Base-by-base conservation (phyloP, 2,329 filamentous ascomycete species). In the Sporothrix globosa region DNA sequence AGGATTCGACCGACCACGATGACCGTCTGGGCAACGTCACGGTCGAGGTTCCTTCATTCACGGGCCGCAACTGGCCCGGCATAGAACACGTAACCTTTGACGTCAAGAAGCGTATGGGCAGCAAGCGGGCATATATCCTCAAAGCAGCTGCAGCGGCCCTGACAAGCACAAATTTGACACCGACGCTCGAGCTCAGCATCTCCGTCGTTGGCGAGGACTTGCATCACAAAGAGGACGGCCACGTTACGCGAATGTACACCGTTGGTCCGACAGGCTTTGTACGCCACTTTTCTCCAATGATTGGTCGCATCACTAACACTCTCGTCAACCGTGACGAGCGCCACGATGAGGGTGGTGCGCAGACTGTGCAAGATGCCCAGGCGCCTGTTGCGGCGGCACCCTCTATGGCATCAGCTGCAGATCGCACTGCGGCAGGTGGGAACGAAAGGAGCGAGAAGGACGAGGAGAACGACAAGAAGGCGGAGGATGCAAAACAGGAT, bases 11-110 rank as follows among this genome's bases (percentile, higher is more conserved):
- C 1, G 92, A 97, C 78, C 88, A 91, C 74, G 91, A 98, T 77
- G 95, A 98, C 80, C 86, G 92, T 34, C 85, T 98, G 24, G 95
- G 95, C 13, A 96, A 96, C 76, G 92, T 92, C 3, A 93, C 93
- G 61, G 82, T 97, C 69, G 80, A 86, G 21, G 87, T 91, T 0
- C 80, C 84, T 13, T 77, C 80, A 1, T 77, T 97, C 7, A 83
- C 82, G 21, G 58, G 58, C 63, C 87, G 91, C 54, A 79, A 84
- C 52, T 96, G 92, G 92, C 75, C 81, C 10, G 92, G 91, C 0
- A 86, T 94, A 67, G 81, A 82, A 0, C 83, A 81, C 2, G 82
- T 88, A 72, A 81, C 83, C 17, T 96, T 89, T 77, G 85, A 89
- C 68, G 87, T 96, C 70, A 93, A 92, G 83, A 97, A 96, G 82